Evolutionary conservation across 192 early-diverging fungal species (phyloP).

Genomic region (Gryganskiella cystojenkinii): DNA sequence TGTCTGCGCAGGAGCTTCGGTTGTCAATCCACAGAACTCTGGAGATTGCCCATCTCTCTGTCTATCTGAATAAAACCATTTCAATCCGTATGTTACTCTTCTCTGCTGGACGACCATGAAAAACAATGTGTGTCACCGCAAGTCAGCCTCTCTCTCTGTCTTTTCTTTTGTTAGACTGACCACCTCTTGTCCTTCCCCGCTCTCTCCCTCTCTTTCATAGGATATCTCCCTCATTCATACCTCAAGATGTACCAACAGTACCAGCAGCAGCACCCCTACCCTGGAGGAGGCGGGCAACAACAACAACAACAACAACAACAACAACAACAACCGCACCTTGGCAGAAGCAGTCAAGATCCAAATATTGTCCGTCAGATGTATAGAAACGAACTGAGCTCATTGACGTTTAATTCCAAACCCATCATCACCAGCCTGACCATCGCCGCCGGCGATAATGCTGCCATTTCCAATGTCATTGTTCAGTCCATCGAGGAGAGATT

Average conservation of each 20-base stretch:
- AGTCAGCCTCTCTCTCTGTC: background rate
- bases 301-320: slow-evolving; percentile 25
- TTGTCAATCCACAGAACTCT: too few species aligned
- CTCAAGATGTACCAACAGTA: background rate
- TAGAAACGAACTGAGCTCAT: slow-evolving; percentile 71
- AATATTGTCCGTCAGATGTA: slow-evolving; percentile 66
- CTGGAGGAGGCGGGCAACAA: slow-evolving; percentile 6
- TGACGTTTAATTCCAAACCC: slow-evolving; percentile 94
- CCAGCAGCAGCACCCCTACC: background rate
- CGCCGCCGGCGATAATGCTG: slow-evolving; percentile 78
- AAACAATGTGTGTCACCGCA: too few species aligned
- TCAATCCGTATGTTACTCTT: too few species aligned
- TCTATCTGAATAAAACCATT: too few species aligned
- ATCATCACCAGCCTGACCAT: slow-evolving; percentile 94
- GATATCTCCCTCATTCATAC: slow-evolving; percentile 6
- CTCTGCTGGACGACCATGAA: too few species aligned
- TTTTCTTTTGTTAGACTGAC: background rate
- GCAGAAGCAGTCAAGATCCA: slow-evolving; percentile 14
- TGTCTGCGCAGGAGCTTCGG: too few species aligned
- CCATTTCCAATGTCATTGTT: slow-evolving; percentile 77
- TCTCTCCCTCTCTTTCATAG: background rate
- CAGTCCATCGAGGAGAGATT: slow-evolving; percentile 75
- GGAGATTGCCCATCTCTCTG: too few species aligned
- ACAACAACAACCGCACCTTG: slow-evolving; percentile 11
- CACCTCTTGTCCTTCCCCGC: background rate